phyloP scores from a whole-genome alignment of 2,329 filamentous ascomycete species.

The Aspergillus neotritici region DNA sequence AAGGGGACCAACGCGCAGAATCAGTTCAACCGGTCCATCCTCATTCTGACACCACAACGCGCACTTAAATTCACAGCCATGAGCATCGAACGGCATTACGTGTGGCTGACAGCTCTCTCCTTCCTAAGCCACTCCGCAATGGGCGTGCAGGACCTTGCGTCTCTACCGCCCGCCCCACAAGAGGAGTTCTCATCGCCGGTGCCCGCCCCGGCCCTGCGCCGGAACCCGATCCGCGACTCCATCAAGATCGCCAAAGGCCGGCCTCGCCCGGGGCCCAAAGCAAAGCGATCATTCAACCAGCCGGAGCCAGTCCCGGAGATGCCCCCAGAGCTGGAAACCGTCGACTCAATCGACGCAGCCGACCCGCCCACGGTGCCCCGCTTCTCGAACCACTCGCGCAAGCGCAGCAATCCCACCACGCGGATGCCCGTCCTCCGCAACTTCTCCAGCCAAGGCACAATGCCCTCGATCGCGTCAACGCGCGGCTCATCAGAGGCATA shows the following conservation, averaged over 20 bases:
- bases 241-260: slow-evolving; percentile 81
- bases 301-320: slow-evolving; percentile 31
- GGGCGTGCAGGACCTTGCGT: slow-evolving; percentile 67
- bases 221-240: slow-evolving; percentile 71
- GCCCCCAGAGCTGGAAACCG: slow-evolving; percentile 22
- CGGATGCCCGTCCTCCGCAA: slow-evolving; percentile 67
- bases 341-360: slow-evolving; percentile 39
- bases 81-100: slow-evolving; percentile 77
- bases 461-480: slow-evolving; percentile 27
- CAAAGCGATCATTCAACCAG: slow-evolving; percentile 36
- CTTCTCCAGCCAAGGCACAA: slow-evolving; percentile 54
- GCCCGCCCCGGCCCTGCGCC: slow-evolving; percentile 47
- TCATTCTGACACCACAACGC: slow-evolving; percentile 87
- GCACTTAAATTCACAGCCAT: slow-evolving; percentile 91
- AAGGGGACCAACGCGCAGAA: slow-evolving; percentile 53
- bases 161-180: slow-evolving; percentile 50
- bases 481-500: slow-evolving; percentile 56
- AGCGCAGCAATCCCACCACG: slow-evolving; percentile 83
- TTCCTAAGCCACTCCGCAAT: slow-evolving; percentile 90
- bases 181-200: slow-evolving; percentile 33
- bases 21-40: slow-evolving; percentile 85
- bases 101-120: slow-evolving; percentile 90
- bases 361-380: slow-evolving; percentile 50
- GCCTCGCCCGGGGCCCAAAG: slow-evolving; percentile 38
- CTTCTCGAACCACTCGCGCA: slow-evolving; percentile 64